Conservation (phyloP, 1,284 basidiomycete genomes). For the Afroboletus lepidellus region DNA sequence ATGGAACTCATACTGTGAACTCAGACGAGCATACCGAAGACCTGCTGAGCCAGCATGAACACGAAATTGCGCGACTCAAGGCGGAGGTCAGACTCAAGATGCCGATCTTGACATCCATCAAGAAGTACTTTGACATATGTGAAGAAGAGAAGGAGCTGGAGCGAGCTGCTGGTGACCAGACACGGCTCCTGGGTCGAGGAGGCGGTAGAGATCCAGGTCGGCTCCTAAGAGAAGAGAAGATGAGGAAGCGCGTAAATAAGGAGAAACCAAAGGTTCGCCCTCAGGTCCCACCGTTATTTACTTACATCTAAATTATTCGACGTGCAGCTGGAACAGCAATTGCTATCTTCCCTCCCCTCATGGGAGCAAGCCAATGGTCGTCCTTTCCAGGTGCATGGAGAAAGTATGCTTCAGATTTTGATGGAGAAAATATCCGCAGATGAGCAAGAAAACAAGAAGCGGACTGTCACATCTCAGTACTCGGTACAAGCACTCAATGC, state of each 20-base stretch:
- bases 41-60: conserved; percentile 83
- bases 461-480: conserved; percentile 31
- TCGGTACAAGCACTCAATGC: conserved; percentile 40
- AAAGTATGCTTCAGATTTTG: conserved; percentile 79
- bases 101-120: conserved; percentile 73
- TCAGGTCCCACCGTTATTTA: conserved; percentile 2
- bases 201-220: conserved; percentile 65
- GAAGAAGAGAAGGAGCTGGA: conserved; percentile 88
- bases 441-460: conserved; percentile 77
- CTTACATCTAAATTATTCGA: conserved; percentile 5
- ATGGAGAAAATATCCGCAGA: conserved; percentile 63
- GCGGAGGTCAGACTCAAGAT: conserved; percentile 79
- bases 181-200: conserved; percentile 74
- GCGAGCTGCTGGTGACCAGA: conserved; percentile 76
- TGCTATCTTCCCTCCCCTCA: conserved; percentile 73
- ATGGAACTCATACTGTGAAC: conserved; percentile 2
- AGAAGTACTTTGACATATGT: conserved; percentile 90
- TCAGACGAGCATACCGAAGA: conserved; percentile 91
- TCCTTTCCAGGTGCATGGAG: conserved; percentile 84
- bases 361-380: conserved; percentile 86
- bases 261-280: conserved; percentile 86
- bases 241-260: conserved; percentile 92
- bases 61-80: conserved; percentile 79
- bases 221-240: conserved; percentile 92
- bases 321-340: conserved; percentile 81